These are phyloP conservation scores for Teratosphaeria zuluensis DNA, from an alignment of 2,329 filamentous ascomycete species.

Conservation along the genomic window DNA sequence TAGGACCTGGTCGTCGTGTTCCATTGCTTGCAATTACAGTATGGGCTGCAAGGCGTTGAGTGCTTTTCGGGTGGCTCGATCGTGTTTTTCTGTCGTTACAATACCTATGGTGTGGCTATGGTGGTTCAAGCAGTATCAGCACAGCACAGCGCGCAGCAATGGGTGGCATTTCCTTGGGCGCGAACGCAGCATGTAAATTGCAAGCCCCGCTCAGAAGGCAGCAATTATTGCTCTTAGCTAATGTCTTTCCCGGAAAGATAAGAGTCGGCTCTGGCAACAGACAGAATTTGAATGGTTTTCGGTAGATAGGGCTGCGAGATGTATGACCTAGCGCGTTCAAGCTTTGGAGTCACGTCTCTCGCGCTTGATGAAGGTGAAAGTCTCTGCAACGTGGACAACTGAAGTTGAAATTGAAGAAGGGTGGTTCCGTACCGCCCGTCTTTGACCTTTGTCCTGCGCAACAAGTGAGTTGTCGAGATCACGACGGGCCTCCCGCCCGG, in stretches of 20 bases:
- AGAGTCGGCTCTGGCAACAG: conserved; percentile 1
- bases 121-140: background rate
- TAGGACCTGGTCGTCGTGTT: background rate
- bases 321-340: background rate
- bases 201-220: background rate
- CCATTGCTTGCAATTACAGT: background rate
- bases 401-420: conserved; percentile 3
- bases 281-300: background rate
- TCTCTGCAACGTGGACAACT: background rate
- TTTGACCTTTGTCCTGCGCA: too few relatives aligned
- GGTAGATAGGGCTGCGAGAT: conserved; percentile 1
- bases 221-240: conserved; percentile 1
- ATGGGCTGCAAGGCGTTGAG: conserved; percentile 3
- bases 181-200: background rate
- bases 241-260: background rate
- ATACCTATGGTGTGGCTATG: conserved; percentile 4
- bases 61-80: conserved; percentile 3
- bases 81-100: conserved; percentile 11
- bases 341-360: background rate
- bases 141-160: background rate
- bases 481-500: too few relatives aligned
- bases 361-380: background rate
- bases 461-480: too few relatives aligned
- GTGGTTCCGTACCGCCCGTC: background rate
- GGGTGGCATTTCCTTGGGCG: conserved; percentile 1